These are phyloP conservation scores for Daedalea quercina DNA, from an alignment of 768 basidiomycete species.

Conservation along the genomic window DNA sequence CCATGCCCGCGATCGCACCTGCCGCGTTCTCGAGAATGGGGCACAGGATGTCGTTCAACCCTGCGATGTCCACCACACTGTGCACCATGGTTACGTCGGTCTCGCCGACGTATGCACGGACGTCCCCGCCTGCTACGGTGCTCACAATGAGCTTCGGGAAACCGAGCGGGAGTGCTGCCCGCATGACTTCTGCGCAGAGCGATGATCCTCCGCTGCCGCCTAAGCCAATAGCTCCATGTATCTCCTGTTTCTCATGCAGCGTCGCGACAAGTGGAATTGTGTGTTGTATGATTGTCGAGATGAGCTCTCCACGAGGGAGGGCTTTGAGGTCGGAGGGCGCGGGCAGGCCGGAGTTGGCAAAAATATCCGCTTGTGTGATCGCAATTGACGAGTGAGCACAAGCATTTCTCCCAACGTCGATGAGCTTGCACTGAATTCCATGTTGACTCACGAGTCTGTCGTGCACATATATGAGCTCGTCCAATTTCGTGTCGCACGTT, in stretches of 20 bases:
- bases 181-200: constrained; percentile 13
- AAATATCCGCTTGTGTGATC: constrained; percentile 9
- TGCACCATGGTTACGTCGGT: constrained; percentile 13
- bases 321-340: constrained; percentile 3
- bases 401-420: constrained; percentile 14
- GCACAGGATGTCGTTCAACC: constrained; percentile 15
- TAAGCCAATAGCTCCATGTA: constrained; percentile 10
- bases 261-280: constrained; percentile 4
- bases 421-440: constrained; percentile 10
- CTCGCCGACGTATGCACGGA: constrained; percentile 11
- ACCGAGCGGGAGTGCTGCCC: constrained; percentile 11
- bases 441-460: constrained; percentile 3
- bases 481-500: constrained; percentile 18
- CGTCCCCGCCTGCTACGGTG: constrained; percentile 17
- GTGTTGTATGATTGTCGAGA: constrained; percentile 7
- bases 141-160: constrained; percentile 18
- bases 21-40: constrained; percentile 15
- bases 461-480: constrained; percentile 15
- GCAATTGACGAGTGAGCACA: constrained; percentile 8
- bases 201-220: constrained; percentile 15
- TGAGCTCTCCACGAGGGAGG: constrained; percentile 11
- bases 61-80: constrained; percentile 17
- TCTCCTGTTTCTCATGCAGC: constrained; percentile 3
- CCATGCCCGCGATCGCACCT: constrained; percentile 16
- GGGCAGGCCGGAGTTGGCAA: constrained; percentile 2